Base-by-base conservation (phyloP, 768 basidiomycete genomes). In the Leucosporidium scottii region DNA sequence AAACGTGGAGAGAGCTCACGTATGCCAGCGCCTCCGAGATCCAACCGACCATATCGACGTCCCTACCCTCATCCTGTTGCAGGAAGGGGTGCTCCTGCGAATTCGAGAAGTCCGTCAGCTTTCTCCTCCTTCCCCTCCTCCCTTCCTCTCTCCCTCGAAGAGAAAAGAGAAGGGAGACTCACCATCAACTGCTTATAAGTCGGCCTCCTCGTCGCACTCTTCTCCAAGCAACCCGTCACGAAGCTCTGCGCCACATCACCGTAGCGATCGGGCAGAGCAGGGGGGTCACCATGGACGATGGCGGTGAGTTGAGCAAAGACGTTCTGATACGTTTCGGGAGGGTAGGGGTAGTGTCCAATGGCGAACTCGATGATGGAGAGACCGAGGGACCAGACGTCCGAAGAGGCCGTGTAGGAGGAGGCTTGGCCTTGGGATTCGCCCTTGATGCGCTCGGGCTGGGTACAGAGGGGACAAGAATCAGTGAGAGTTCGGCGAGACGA, bases 371-470 rank as follows among this genome's bases (percentile, higher is more conserved):
- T 90, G 78, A 96, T 87, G 7, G 90, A 88, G 54, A 98, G 82
- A 18, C 94, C 94, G 27, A 97, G 85, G 10, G 93, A 96, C 94
- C 94, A 99, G 20, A 99, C 89, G 76, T 99, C 96, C 15, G 93
- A 93, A 8, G 93, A 89, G 63, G 97, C 93, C 25, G 93, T 93
- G 79, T 99, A 99, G 6, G 92, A 90, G 39, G 88, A 86, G 58
- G 88, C 81, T 65, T 88, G 86, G 75, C 89, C 88, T 75, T 87
- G 86, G 1, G 90, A 91, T 79, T 96, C 93, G 64, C 93, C 93
- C 76, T 90, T 88, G 76, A 99, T 98, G 34, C 96, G 87, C 76
- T 99, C 94, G 49, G 94, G 96, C 90, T 92, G 74, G 1, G 9
- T 30, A 20, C 17, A 13, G 15, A 31, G 70, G 61, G 69, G 65